Conservation (phyloP, 257 asterid species). For the Datura wrightii region DNA sequence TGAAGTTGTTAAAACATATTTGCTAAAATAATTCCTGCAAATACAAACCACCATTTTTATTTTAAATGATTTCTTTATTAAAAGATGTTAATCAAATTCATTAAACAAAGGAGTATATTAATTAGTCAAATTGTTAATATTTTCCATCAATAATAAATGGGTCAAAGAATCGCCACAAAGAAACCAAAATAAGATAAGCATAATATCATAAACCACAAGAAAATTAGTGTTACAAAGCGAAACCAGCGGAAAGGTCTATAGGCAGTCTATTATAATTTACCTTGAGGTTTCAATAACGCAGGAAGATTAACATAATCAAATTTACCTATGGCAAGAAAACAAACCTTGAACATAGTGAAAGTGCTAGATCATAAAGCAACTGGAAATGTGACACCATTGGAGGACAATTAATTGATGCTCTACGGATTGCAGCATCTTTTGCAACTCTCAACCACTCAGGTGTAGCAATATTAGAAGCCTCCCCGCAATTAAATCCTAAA, state of each 20-base stretch:
- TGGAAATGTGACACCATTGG: slow-evolving; percentile 99
- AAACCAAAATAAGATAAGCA: background rate
- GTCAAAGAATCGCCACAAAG: background rate
- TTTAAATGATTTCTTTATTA: background rate
- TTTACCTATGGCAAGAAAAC: slow-evolving; percentile 42
- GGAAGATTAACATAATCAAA: slow-evolving; percentile 19
- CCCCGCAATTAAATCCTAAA: slow-evolving; percentile 95
- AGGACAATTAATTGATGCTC: slow-evolving; percentile 95
- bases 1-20: background rate
- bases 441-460: slow-evolving; percentile 99
- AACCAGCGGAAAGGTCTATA: background rate
- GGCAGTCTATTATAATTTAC: slow-evolving; percentile 22
- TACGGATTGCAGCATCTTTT: slow-evolving; percentile 94
- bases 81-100: background rate
- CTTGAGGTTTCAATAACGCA: background rate
- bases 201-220: background rate
- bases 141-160: slow-evolving; percentile 13
- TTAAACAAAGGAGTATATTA: background rate
- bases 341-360: slow-evolving; percentile 89
- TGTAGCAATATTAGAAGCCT: slow-evolving; percentile 98
- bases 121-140: slow-evolving; percentile 2
- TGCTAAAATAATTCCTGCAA: background rate
- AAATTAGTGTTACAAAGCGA: background rate
- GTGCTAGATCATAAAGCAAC: slow-evolving; percentile 88
- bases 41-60: slow-evolving; percentile 4